These are phyloP conservation scores for Narthecium ossifragum DNA, from an alignment of 106 monocot genomes.

Conservation along the genomic window DNA sequence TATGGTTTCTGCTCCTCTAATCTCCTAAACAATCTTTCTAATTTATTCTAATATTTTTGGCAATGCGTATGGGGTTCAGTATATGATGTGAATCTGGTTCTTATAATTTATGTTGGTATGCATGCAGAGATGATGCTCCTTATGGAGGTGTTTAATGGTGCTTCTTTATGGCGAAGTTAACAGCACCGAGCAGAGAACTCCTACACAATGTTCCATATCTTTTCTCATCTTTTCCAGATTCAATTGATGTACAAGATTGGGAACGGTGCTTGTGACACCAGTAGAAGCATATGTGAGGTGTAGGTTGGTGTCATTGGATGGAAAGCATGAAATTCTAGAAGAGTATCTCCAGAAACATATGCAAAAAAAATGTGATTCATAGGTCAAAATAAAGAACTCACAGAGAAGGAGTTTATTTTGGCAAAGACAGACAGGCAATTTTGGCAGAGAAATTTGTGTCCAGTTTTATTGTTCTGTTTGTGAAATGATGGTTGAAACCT, in stretches of 20 bases:
- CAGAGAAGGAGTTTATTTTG: conserved; percentile 29
- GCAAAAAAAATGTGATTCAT: conserved; percentile 38
- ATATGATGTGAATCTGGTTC: too few relatives aligned
- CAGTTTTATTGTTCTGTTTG: too few relatives aligned
- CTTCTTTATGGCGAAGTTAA: conserved; percentile 30
- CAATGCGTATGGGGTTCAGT: too few relatives aligned
- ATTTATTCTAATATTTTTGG: too few relatives aligned
- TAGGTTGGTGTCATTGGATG: conserved; percentile 40
- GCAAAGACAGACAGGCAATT: not conserved
- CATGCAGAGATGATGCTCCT: conserved; percentile 22
- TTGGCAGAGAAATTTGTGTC: too few relatives aligned
- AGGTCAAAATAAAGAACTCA: conserved; percentile 46
- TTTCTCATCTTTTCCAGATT: conserved; percentile 18
- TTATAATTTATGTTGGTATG: too few relatives aligned
- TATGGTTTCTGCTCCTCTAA: not conserved
- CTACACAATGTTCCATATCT: conserved; percentile 28
- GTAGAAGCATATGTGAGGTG: conserved; percentile 20
- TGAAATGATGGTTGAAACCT: too few relatives aligned
- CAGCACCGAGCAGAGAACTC: conserved; percentile 30
- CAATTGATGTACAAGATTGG: conserved; percentile 26
- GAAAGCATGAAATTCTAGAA: conserved; percentile 42
- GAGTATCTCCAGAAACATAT: conserved; percentile 38
- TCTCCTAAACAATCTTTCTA: not conserved
- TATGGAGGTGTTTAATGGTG: conserved; percentile 38
- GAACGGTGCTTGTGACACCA: not conserved